Conservation (phyloP, 352 stramenopile species). For the Albugo candida region DNA sequence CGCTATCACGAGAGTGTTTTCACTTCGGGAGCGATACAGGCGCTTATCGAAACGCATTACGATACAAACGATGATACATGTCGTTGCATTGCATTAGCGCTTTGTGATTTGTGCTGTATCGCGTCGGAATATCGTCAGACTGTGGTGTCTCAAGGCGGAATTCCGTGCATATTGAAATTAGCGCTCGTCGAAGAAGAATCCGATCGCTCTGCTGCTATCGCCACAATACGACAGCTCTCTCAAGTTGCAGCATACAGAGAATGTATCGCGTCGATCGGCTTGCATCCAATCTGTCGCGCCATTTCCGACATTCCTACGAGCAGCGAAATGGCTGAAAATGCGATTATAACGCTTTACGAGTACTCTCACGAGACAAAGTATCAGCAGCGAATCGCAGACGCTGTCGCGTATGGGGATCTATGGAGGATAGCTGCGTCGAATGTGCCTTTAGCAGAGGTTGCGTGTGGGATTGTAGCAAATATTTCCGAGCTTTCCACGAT, state of each 20-base stretch:
- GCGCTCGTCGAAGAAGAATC: constrained; percentile 74
- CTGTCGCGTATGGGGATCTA: too few species aligned
- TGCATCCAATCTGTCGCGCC: too few species aligned
- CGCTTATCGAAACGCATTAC: constrained; percentile 86
- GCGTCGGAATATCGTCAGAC: constrained; percentile 40
- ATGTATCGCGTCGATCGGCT: too few species aligned
- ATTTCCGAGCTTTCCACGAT: constrained; percentile 84
- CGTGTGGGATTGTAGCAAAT: constrained; percentile 78
- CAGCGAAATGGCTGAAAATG: too few species aligned
- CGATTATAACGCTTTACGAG: too few species aligned
- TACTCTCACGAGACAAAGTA: too few species aligned
- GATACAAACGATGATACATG: constrained; percentile 86
- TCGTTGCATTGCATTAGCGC: constrained; percentile 88
- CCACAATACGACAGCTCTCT: constrained; percentile 31
- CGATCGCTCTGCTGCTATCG: constrained; percentile 84
- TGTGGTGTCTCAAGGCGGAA: constrained; percentile 85
- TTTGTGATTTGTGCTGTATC: constrained; percentile 90
- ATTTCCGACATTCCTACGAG: too few species aligned
- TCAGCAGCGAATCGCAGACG: too few species aligned
- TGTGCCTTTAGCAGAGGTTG: constrained; percentile 28
- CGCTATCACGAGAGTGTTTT: constrained; percentile 71
- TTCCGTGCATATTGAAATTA: constrained; percentile 89
- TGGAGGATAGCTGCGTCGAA: too few species aligned
- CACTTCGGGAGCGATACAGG: constrained; percentile 67
- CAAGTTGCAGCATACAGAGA: too few species aligned